Percentiles rank a stretch among this genome's conserved stretches.
phyloP scores from a whole-genome alignment of 2,329 filamentous ascomycete genomes.

The Neonectria sp. region DNA sequence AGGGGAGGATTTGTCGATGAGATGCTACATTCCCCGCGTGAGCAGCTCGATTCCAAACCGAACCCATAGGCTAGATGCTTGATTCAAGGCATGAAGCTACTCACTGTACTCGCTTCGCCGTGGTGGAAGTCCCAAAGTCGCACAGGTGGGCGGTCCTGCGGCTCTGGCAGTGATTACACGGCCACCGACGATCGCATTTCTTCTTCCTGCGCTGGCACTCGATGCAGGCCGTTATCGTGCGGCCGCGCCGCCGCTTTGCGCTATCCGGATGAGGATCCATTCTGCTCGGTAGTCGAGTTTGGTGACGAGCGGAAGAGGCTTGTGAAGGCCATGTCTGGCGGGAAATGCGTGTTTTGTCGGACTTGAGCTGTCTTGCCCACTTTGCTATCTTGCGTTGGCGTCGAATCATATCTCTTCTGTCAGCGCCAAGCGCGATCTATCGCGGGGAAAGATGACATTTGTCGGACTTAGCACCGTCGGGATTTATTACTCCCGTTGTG shows the following conservation, averaged over 20 bases:
- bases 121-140: not conserved
- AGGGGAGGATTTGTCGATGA: not conserved
- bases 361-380: not conserved
- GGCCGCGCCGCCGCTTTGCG: conserved; percentile 1
- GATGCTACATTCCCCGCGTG: not conserved
- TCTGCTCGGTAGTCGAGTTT: not conserved
- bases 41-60: not conserved
- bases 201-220: conserved; percentile 4
- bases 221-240: not conserved
- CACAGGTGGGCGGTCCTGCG: not conserved
- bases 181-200: conserved; percentile 1
- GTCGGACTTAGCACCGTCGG: not conserved
- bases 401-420: not conserved
- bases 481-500: not conserved
- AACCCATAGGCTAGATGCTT: not conserved
- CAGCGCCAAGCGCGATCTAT: not conserved
- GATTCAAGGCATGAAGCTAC: not conserved
- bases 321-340: not conserved
- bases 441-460: not conserved
- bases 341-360: not conserved
- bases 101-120: not conserved
- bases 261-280: not conserved
- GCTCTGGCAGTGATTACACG: not conserved
- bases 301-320: not conserved
- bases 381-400: not conserved